Evolutionary conservation across 306 rosid species (phyloP).

Genomic region (Gleditsia sinensis): DNA sequence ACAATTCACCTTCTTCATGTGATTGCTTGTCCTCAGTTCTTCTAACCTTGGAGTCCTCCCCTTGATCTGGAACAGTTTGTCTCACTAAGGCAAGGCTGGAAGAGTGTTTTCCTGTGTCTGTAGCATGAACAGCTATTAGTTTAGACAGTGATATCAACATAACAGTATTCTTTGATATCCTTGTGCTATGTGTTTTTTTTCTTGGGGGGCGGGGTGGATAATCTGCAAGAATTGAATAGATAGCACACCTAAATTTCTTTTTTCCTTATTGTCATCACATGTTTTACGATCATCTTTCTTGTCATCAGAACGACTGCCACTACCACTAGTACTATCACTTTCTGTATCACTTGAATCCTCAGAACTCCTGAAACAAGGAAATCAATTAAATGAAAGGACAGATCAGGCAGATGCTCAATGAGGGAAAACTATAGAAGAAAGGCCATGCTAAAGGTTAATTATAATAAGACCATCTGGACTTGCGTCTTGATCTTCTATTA

Average conservation of each 20-base stretch:
- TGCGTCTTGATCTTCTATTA: slow-evolving; percentile 58
- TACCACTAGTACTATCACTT: slow-evolving; percentile 56
- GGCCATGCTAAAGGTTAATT: slow-evolving; percentile 18
- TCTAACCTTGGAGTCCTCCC: slow-evolving; percentile 41
- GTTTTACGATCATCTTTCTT: slow-evolving; percentile 49
- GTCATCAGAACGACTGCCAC: slow-evolving; percentile 65
- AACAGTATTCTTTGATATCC: slow-evolving; percentile 18
- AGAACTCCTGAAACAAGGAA: slow-evolving; percentile 53
- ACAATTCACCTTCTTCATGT: slow-evolving; percentile 82
- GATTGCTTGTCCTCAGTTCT: slow-evolving; percentile 49
- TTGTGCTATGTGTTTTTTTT: background rate
- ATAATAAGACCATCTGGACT: slow-evolving; percentile 61
- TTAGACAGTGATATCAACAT: slow-evolving; percentile 30
- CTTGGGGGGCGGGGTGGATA: background rate
- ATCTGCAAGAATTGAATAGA: slow-evolving; percentile 1
- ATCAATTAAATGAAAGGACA: slow-evolving; percentile 36
- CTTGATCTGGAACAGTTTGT: slow-evolving; percentile 41
- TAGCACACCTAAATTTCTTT: slow-evolving; percentile 47
- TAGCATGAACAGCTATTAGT: slow-evolving; percentile 39
- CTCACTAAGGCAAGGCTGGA: slow-evolving; percentile 32
- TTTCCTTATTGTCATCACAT: slow-evolving; percentile 47
- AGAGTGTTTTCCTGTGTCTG: slow-evolving; percentile 58
- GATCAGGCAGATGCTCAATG: slow-evolving; percentile 31
- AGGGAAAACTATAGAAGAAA: slow-evolving; percentile 7
- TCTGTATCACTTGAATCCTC: slow-evolving; percentile 69